Percentiles rank a stretch among this genome's conserved stretches.
Evolutionary conservation across 495 filamentous ascomycete genomes (phyloP).

Genomic region (Acidomyces sp.): DNA sequence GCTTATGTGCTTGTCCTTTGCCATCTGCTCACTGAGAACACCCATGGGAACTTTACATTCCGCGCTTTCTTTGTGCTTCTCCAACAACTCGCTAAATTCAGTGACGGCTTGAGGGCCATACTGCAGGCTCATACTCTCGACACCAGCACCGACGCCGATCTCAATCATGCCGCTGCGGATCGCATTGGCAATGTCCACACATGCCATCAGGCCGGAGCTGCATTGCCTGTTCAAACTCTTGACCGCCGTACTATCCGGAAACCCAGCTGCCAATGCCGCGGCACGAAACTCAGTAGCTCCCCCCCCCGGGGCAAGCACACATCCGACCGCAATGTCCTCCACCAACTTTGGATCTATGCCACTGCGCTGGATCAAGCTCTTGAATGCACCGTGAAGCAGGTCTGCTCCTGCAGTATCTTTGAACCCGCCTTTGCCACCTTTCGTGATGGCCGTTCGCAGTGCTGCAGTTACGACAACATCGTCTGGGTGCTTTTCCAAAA

Average conservation of each 20-base stretch:
- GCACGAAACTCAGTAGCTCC: constrained; percentile 96
- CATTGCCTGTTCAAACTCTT: constrained; percentile 87
- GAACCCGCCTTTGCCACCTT: constrained; percentile 83
- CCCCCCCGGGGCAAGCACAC: constrained; percentile 80
- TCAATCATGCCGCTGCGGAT: constrained; percentile 88
- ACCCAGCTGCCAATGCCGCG: constrained; percentile 79
- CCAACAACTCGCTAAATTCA: constrained; percentile 88
- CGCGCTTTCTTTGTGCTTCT: constrained; percentile 65
- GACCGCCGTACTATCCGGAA: constrained; percentile 70
- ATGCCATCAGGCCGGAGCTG: constrained; percentile 75
- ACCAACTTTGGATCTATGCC: constrained; percentile 72
- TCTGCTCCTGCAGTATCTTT: constrained; percentile 81
- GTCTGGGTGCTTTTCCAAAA: constrained; percentile 52
- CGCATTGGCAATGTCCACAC: constrained; percentile 83
- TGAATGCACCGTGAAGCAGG: constrained; percentile 72
- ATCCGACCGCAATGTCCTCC: constrained; percentile 86
- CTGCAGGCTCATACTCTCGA: constrained; percentile 92
- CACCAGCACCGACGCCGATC: constrained; percentile 82
- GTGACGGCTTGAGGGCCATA: constrained; percentile 84
- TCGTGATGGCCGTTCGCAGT: constrained; percentile 82
- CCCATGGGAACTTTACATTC: constrained; percentile 99
- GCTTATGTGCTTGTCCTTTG: constrained; percentile 60
- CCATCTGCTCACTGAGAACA: constrained; percentile 87
- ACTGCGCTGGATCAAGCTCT: constrained; percentile 67
- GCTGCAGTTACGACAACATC: constrained; percentile 84